Evolutionary conservation across 306 rosid species (phyloP), one percentile per base, ranked within the genome.

Genomic region (Quercus cerris): DNA sequence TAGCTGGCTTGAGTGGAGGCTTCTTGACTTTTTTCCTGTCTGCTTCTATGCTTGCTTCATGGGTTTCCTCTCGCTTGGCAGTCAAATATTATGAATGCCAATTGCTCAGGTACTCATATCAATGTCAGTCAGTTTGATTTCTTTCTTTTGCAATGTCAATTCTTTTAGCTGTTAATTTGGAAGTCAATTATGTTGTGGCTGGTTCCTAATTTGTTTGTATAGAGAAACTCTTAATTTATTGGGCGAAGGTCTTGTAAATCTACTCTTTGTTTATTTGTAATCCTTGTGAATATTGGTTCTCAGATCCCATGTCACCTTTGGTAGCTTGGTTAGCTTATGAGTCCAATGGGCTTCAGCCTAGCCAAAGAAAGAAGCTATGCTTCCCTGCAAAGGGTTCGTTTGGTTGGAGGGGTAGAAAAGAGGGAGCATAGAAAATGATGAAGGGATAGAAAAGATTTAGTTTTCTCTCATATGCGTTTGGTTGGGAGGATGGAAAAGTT

Each of bases 1-100:
- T 84, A 61, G 84, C 97, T 84, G 98, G 99, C 35, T 85, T 93
- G 82, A 87, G 88, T 71, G 99, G 99, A 74, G 99, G 99, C 85
- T 96, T 93, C 85, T 78, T 91, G 84, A 81, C 94, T 15, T 93
- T 96, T 86, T 79, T 88, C 30, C 70, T 78, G 28, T 78, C 91
- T 13, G 87, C 86, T 73, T 91, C 88, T 82, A 90, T 96, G 99
- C 92, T 96, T 79, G 87, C 81, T 64, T 90, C 94, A 52, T 96
- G 99, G 99, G 62, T 87, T 74, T 90, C 83, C 67, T 90, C 82
- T 85, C 73, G 88, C 88, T 69, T 86, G n/a, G 83, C 97, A 18
- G 83, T 84, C 76, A 96, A 89, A 86, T 88, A 66, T 75, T 88
- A 70, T 82, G 96, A 92, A 77, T 81, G 44, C 73, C 85, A 71